Evolutionary conservation across 2,329 filamentous ascomycete species (phyloP), one percentile per base, ranked within the genome.

Genomic region (Shiraia bambusicola): DNA sequence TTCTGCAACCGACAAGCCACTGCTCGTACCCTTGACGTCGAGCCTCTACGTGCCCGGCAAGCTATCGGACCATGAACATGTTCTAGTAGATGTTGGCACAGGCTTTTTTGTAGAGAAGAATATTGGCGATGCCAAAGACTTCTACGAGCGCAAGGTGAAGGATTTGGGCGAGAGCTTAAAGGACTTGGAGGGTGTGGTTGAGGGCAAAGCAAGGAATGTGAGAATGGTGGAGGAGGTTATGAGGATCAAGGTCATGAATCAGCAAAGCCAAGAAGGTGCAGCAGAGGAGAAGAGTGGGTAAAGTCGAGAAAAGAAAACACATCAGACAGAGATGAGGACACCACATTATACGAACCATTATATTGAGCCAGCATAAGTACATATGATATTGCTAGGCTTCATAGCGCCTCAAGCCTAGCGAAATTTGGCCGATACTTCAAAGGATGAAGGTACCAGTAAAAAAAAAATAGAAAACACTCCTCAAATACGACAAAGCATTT

Each of bases 61-160:
- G 28, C 76, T 97, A 28, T 79, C 86, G 7, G 56, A 58, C 28
- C 49, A 55, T 24, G 54, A 58, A 34, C 59, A 66, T 27, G 65
- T 70, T 16, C 49, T 97, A 44, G 89, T 97, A 28, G 92, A 97
- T 68, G 83, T 96, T 14, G 92, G 92, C 14, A 97, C 92, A 1
- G 92, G 92, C 0, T 97, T 94, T 67, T 91, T 90, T 63, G 84
- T 97, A 38, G 91, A 97, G 72, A 98, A 98, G 75, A 78, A 72
- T 8, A 76, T 78, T 1, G 68, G 72, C 16, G 82, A 86, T 56
- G 84, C 83, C 2, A 75, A 74, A 40, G 79, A 77, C 41, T 88
- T 88, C 58, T 88, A 88, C 58, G 76, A 80, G 37, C 72, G 72
- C 19, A 88, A 88, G 69, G 77, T 87, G 5, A 82, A 84, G 57